A percentile compares a stretch with the other conserved stretches of the same genome.
Evolutionary conservation across 768 basidiomycete genomes (phyloP).

Genomic region (Macrolepiota fuliginosa): DNA sequence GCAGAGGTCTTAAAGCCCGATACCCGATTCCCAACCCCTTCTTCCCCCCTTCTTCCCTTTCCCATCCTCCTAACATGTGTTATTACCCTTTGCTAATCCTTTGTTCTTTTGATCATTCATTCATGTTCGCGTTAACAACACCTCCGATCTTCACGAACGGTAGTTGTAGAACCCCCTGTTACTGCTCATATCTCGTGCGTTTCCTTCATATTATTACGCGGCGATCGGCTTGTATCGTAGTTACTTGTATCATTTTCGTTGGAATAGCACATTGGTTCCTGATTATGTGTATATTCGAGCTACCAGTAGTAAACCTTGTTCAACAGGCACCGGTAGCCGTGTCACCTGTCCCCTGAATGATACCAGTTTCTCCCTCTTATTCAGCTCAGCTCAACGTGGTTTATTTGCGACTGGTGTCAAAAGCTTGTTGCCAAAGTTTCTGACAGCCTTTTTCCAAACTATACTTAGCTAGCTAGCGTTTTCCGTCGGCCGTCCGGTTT

Average conservation of each 20-base stretch:
- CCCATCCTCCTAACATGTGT: background rate
- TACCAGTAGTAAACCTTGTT: background rate
- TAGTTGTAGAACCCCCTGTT: background rate
- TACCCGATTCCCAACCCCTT: background rate
- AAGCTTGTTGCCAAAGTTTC: too few relatives aligned
- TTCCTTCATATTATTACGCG: background rate
- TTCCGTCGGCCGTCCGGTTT: too few relatives aligned
- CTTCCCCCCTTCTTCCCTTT: background rate
- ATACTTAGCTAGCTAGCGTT: too few relatives aligned
- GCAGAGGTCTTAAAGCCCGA: background rate
- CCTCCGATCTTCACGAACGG: background rate
- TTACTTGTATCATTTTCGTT: conserved; percentile 3
- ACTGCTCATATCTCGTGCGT: background rate
- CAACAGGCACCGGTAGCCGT: background rate
- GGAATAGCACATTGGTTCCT: background rate
- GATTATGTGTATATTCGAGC: background rate
- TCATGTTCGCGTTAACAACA: background rate
- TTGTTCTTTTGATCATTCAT: background rate
- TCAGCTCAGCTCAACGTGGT: too few relatives aligned
- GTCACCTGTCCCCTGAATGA: background rate
- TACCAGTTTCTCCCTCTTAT: background rate
- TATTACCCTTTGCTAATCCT: background rate
- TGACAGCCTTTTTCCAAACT: too few relatives aligned
- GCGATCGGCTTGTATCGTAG: conserved; percentile 10
- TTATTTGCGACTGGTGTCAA: too few relatives aligned